Base-by-base conservation (phyloP, 2,329 filamentous ascomycete species). In the Ceratocystis lukuohia region DNA sequence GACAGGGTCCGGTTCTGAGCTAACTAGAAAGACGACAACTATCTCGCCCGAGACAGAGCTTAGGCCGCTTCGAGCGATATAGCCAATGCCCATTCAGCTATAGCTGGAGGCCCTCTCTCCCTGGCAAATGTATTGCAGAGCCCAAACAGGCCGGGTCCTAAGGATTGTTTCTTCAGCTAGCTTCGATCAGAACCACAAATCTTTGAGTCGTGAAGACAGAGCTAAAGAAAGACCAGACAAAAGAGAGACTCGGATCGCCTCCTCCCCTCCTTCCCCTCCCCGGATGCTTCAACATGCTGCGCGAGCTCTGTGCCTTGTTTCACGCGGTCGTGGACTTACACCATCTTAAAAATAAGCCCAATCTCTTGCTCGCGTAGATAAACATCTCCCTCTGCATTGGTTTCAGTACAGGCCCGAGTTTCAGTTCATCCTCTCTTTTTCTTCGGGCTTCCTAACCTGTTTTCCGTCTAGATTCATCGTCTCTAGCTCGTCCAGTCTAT, bases 401-500 rank as follows among this genome's bases (percentile, higher is more conserved):
- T 57, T 57, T 57, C 53, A 30, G 22, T 57, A 12, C 53, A 57
- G 53, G 22, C 53, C 22, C 3, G 53, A 5, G 53, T 57, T 57
- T 57, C 53, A 57, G 53, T 57, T 57, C 53, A 57, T 57, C 53
- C 53, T 57, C 53, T 57, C 53, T 57, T 57, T 57, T 28, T 57
- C 37, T 12, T 41, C 10, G 10, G 37, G 3, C 37, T 41, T 41
- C 22, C 5, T 8, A 10, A n/a, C 22, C 53, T 57, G 53, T 30
- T 33, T 57, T 57, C 4, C 53, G 2, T 57, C 53, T 22, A 22
- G n/a, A 22, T 17, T 17, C 2, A 8, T n/a, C n/a, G 46, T 22
- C n/a, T 22, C n/a, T 6, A 57, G 53, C 3, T 17, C 12, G 10
- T 5, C 53, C 6, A 17, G 28, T 8, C 4, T n/a, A 22, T 57